Percentiles rank a stretch among this genome's conserved stretches.
These are phyloP conservation scores for Iberis amara DNA, from an alignment of 441 rosid species.

Conservation along the genomic window DNA sequence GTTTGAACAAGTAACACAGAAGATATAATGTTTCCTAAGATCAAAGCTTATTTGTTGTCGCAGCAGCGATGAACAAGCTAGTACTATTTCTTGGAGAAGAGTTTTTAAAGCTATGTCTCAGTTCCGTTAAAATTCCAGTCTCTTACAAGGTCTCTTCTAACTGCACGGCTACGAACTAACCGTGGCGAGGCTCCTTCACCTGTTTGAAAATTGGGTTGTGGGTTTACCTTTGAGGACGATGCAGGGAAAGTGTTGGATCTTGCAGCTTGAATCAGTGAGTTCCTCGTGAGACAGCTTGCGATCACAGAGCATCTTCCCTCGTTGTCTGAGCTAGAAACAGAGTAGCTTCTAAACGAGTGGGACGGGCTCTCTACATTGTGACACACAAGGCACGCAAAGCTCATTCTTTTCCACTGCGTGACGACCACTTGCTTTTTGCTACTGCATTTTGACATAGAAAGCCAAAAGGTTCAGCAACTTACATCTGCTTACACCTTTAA, in stretches of 20 bases:
- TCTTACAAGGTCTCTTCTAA: constrained; percentile 80
- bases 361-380: constrained; percentile 85
- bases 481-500: neutral
- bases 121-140: constrained; percentile 86
- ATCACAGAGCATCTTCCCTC: constrained; percentile 78
- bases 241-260: constrained; percentile 38
- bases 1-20: neutral
- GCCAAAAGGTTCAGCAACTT: neutral
- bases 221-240: constrained; percentile 79
- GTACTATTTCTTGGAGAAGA: constrained; percentile 25
- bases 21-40: neutral
- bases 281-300: constrained; percentile 62
- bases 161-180: constrained; percentile 77
- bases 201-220: constrained; percentile 54
- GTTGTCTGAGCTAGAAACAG: constrained; percentile 82
- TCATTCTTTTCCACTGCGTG: constrained; percentile 35
- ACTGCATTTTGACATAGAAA: constrained; percentile 22
- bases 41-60: neutral
- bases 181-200: constrained; percentile 51
- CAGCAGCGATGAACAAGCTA: constrained; percentile 19
- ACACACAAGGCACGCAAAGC: constrained; percentile 82
- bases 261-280: constrained; percentile 52
- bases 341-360: constrained; percentile 83
- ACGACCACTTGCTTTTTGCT: neutral
- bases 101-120: constrained; percentile 41